These are phyloP conservation scores for Trametes gibbosa DNA, from an alignment of 768 basidiomycete species.

Conservation along the genomic window DNA sequence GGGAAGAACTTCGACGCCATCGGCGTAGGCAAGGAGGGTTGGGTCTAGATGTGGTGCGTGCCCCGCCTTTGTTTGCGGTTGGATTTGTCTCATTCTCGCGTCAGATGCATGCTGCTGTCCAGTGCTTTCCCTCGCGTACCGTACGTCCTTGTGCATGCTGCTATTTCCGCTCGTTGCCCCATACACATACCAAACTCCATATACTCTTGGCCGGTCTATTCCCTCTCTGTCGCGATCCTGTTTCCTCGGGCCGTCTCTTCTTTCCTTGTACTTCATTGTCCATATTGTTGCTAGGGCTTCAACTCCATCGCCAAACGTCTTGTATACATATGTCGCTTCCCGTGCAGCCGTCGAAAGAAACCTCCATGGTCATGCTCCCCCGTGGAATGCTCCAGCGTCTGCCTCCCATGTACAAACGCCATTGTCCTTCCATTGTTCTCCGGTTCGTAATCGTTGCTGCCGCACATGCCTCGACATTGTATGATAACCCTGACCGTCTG, in stretches of 20 bases:
- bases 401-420: slow-evolving; percentile 1
- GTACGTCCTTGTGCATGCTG: slow-evolving; percentile 2
- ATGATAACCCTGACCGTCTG: slow-evolving; percentile 1
- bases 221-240: slow-evolving; percentile 6
- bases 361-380: background rate
- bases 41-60: slow-evolving; percentile 51
- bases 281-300: slow-evolving; percentile 12
- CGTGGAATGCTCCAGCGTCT: background rate
- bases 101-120: background rate
- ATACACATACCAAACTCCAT: slow-evolving; percentile 14
- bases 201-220: slow-evolving; percentile 14
- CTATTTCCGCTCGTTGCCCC: background rate
- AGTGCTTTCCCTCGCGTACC: slow-evolving; percentile 7
- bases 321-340: slow-evolving; percentile 20
- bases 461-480: slow-evolving; percentile 4
- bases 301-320: slow-evolving; percentile 5
- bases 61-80: slow-evolving; percentile 44
- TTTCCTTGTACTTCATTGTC: slow-evolving; percentile 9
- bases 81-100: slow-evolving; percentile 39
- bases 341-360: slow-evolving; percentile 2
- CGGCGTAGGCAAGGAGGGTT: slow-evolving; percentile 71
- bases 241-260: slow-evolving; percentile 10
- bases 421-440: background rate
- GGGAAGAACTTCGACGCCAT: slow-evolving; percentile 85
- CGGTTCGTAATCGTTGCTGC: background rate